Percentiles rank a stretch among this genome's conserved stretches.
Evolutionary conservation across 805 yeast species (phyloP).

Genomic region (Barnettozyma populi): DNA sequence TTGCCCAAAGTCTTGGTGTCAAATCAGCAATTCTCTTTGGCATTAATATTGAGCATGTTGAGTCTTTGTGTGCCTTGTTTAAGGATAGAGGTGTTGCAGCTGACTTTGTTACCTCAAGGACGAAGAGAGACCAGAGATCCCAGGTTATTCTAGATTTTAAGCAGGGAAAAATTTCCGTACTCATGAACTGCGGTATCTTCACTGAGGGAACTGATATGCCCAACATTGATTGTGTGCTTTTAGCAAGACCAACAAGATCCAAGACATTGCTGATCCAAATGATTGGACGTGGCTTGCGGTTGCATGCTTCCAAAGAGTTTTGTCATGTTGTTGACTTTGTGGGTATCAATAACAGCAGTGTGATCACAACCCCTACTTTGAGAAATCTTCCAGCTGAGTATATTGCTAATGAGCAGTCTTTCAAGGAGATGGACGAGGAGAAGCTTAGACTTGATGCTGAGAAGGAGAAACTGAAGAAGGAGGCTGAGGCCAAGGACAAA

Average conservation of each 20-base stretch:
- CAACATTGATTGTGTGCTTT: constrained; percentile 69
- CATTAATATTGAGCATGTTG: constrained; percentile 66
- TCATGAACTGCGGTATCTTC: constrained; percentile 83
- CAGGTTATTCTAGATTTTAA: constrained; percentile 52
- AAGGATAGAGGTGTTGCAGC: constrained; percentile 59
- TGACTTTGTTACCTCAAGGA: constrained; percentile 63
- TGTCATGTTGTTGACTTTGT: constrained; percentile 79
- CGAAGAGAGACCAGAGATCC: constrained; percentile 47
- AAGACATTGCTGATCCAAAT: constrained; percentile 69
- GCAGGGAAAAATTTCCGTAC: constrained; percentile 57
- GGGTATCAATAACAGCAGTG: constrained; percentile 50
- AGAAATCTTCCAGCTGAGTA: constrained; percentile 27
- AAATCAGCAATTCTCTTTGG: constrained; percentile 74
- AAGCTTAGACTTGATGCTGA: constrained; percentile 18
- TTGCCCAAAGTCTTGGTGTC: constrained; percentile 33
- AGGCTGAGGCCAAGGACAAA: constrained; percentile 9
- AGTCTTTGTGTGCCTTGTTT: constrained; percentile 45
- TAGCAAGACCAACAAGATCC: constrained; percentile 80
- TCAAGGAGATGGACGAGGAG: constrained; percentile 28
- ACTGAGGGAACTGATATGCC: constrained; percentile 97
- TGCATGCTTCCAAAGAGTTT: constrained; percentile 50
- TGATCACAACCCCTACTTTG: constrained; percentile 51
- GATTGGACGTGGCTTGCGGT: constrained; percentile 85
- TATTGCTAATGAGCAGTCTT: constrained; percentile 27
- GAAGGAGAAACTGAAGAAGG: constrained; percentile 12